These are phyloP conservation scores for Podaxis sp. DNA, from an alignment of 768 basidiomycete species.

Conservation along the genomic window DNA sequence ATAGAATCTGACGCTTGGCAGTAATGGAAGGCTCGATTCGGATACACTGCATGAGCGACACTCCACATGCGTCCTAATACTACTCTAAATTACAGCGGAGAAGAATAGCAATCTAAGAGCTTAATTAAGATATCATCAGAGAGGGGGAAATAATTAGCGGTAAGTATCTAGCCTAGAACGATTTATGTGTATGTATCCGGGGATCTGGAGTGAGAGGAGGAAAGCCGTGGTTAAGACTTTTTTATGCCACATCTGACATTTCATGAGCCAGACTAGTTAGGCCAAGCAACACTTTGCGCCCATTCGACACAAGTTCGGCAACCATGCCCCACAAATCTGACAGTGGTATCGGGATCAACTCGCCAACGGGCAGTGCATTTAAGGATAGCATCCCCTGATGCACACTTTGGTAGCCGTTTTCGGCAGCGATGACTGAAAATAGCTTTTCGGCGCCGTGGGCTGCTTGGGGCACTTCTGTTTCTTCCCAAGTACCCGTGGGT, in stretches of 20 bases:
- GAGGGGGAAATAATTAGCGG: not conserved
- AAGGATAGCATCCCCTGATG: not conserved
- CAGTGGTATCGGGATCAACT: not conserved
- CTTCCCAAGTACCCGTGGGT: not conserved
- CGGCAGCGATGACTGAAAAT: not conserved
- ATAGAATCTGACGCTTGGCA: too few species aligned
- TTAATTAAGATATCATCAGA: not conserved
- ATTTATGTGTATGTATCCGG: too few species aligned
- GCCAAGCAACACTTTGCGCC: not conserved
- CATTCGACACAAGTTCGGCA: not conserved
- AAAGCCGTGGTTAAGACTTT: not conserved
- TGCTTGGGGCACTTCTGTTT: not conserved
- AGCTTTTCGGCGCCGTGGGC: not conserved
- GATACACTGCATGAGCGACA: not conserved
- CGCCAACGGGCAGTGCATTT: not conserved
- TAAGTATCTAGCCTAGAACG: too few species aligned
- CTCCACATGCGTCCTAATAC: not conserved
- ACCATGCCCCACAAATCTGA: not conserved
- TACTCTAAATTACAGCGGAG: not conserved
- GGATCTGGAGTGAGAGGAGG: too few species aligned
- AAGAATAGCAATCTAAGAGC: not conserved
- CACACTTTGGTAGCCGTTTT: not conserved
- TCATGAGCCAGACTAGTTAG: not conserved
- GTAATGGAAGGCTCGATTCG: not conserved
- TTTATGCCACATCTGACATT: not conserved